Percentiles rank a stretch among this genome's conserved stretches.
phyloP scores from a whole-genome alignment of 2,329 filamentous ascomycete species.

The Colletotrichum sp. region DNA sequence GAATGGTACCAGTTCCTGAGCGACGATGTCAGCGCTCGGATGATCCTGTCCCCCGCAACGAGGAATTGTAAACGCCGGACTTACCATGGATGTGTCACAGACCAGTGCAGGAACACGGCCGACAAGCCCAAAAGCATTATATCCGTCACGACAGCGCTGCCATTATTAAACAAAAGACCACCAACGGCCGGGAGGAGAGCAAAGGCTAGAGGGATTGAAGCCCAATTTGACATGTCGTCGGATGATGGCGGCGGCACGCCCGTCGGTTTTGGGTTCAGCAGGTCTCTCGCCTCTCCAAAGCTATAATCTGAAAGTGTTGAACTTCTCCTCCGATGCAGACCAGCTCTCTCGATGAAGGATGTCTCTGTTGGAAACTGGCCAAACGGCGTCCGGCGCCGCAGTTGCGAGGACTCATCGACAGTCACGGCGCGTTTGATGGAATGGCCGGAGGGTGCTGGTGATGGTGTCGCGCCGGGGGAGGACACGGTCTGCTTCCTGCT shows the following conservation, averaged over 20 bases:
- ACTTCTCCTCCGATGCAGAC: slow-evolving; percentile 63
- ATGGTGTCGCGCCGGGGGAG: slow-evolving; percentile 10
- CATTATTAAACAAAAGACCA: slow-evolving; percentile 84
- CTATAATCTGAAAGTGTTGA: slow-evolving; percentile 82
- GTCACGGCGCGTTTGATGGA: slow-evolving; percentile 46
- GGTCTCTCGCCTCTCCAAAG: slow-evolving; percentile 70
- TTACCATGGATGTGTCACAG: slow-evolving; percentile 87
- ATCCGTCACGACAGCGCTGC: slow-evolving; percentile 83
- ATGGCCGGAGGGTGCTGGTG: slow-evolving; percentile 33
- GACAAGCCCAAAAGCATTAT: slow-evolving; percentile 80
- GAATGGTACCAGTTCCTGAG: slow-evolving; percentile 75
- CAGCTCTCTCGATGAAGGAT: slow-evolving; percentile 26
- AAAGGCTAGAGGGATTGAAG: slow-evolving; percentile 81
- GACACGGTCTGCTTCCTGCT: slow-evolving; percentile 20
- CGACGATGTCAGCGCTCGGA: slow-evolving; percentile 2
- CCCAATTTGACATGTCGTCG: slow-evolving; percentile 63
- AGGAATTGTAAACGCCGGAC: slow-evolving; percentile 26
- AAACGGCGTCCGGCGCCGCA: slow-evolving; percentile 25
- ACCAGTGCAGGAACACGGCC: slow-evolving; percentile 90
- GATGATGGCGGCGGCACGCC: slow-evolving; percentile 1
- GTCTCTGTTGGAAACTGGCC: slow-evolving; percentile 29
- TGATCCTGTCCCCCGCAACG: neutral
- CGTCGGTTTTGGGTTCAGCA: slow-evolving; percentile 61
- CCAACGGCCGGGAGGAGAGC: slow-evolving; percentile 86
- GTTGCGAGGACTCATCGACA: slow-evolving; percentile 36